phyloP scores from a whole-genome alignment of 106 monocot genomes.

The Apostasia ramifera region DNA sequence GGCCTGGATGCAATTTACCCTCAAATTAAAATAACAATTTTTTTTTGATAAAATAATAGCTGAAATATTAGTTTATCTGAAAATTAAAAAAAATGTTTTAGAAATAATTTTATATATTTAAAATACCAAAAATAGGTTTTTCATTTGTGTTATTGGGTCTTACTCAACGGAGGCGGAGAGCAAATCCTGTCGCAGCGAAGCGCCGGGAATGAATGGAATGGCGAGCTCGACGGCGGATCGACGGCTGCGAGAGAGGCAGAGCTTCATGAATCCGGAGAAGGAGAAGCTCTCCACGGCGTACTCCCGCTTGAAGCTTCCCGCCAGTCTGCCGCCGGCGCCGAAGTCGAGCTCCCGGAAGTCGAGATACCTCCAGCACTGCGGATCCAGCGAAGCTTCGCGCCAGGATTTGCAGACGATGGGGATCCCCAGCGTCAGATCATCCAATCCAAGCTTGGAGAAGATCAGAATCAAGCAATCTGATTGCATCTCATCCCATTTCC shows the following conservation, averaged over 20 bases:
- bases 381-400: conserved; percentile 3
- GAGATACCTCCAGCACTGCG: conserved; percentile 8
- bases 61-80: not conserved
- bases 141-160: not conserved
- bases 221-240: conserved; percentile 1
- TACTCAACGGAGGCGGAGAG: not conserved
- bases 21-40: too few species aligned
- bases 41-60: not conserved
- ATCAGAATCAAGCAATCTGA: not conserved
- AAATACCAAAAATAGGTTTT: too few species aligned
- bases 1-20: too few species aligned
- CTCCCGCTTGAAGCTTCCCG: not conserved
- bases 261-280: conserved; percentile 7
- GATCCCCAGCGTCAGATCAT: not conserved
- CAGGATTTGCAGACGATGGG: conserved; percentile 14
- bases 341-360: conserved; percentile 9
- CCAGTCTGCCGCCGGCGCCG: not conserved
- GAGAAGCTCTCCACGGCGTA: not conserved
- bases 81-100: too few species aligned
- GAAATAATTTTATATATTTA: too few species aligned
- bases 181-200: not conserved
- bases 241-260: conserved; percentile 1
- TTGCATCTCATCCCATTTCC: not conserved
- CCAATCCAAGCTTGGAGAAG: not conserved
- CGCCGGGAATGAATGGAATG: not conserved